Evolutionary conservation across 1,139 yeast genomes (phyloP), one percentile per base, ranked within the genome.

Genomic region (Yamadazyma friedrichii): DNA sequence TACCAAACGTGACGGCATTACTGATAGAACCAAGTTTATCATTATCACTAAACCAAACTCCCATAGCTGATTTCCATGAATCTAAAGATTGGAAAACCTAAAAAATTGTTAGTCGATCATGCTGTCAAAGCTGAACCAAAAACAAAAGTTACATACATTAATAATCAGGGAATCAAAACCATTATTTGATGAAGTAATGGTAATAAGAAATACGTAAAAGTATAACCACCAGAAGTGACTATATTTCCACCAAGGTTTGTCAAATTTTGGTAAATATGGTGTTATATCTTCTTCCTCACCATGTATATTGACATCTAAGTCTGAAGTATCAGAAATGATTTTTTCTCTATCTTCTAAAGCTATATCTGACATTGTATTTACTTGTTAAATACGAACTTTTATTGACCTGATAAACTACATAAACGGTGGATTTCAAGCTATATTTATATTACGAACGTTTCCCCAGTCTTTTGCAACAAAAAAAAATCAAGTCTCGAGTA

Each of bases 121-220:
- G 24, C 8, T 20, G 8, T 20, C 8, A 8, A 20, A 6, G 8
- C 5, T 20, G 24, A 20, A 20, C 24, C 5, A 20, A 20, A 20
- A 20, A 20, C 24, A n/a, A n/a, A n/a, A n/a, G 24, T 8, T 20
- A 20, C 24, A 20, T 20, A 20, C 78, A 48, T 76, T 77, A 58
- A 76, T 55, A 59, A 76, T 59, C 8, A 76, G 67, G 31, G 77
- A 75, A 56, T 77, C 82, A 48, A 65, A 77, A 25, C 82, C 82
- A 36, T 66, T 69, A 47, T 69, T 72, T 25, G 78, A 69, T 15
- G 78, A 70, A 9, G 78, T 59, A 28, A 76, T 53, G 26, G 78
- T 62, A 22, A 73, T 62, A 31, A 70, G 52, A 15, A 73, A 55
- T n/a, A 76, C 54, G 25, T 64, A 46, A 28, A 60, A 43, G 46